A percentile compares a stretch with the other conserved stretches of the same genome.
These are phyloP conservation scores for Bolboschoenoplectus hybrid DNA, from an alignment of 202 grass and related monocot genomes.

Conservation along the genomic window DNA sequence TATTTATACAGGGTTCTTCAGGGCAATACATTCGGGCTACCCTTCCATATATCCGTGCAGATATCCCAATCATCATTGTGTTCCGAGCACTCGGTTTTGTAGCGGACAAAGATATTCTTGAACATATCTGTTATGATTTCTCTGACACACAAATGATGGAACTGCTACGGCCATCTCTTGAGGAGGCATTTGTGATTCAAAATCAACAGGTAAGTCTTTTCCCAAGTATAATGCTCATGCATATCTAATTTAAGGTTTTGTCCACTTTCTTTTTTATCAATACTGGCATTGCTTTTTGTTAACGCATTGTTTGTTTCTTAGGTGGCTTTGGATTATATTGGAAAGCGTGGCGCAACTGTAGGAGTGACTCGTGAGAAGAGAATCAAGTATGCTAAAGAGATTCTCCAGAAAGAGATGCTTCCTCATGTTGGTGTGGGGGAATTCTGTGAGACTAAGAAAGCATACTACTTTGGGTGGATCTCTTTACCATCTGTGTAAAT, in stretches of 20 bases:
- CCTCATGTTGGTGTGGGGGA: slow-evolving; percentile 96
- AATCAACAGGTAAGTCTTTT: slow-evolving; percentile 77
- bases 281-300: slow-evolving; percentile 14
- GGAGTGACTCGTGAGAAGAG: slow-evolving; percentile 91
- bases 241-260: slow-evolving; percentile 3
- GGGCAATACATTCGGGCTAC: slow-evolving; percentile 98
- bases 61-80: slow-evolving; percentile 96
- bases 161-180: slow-evolving; percentile 81
- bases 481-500: slow-evolving; percentile 14
- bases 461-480: slow-evolving; percentile 94
- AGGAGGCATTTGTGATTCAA: slow-evolving; percentile 98
- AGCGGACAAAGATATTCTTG: slow-evolving; percentile 94
- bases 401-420: slow-evolving; percentile 99
- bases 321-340: slow-evolving; percentile 98
- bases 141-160: slow-evolving; percentile 99
- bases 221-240: background rate
- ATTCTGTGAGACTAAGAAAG: slow-evolving; percentile 99
- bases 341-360: slow-evolving; percentile 96
- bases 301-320: slow-evolving; percentile 35
- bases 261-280: background rate
- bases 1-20: slow-evolving; percentile 73
- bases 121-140: slow-evolving; percentile 98
- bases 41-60: slow-evolving; percentile 86
- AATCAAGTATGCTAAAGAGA: slow-evolving; percentile 99
- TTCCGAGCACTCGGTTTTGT: slow-evolving; percentile 97